Base-by-base conservation (phyloP, 371 early-diverging fungal species). In the Zychaea mexicana region DNA sequence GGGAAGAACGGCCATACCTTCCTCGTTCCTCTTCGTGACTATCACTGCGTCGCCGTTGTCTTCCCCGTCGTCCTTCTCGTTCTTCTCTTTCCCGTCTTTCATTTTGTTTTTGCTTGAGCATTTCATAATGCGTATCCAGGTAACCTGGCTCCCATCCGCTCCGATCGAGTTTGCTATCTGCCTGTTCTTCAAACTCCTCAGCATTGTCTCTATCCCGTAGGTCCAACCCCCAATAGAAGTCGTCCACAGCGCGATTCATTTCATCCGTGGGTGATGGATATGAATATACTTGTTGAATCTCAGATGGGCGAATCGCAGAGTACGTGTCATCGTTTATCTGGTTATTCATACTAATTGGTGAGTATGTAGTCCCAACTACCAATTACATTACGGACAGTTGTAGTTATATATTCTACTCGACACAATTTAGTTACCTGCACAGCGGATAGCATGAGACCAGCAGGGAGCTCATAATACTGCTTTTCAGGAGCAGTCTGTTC, bases 141-240 rank as follows among this genome's bases (percentile, higher is more conserved):
- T 76, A 79, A 8, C 84, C 84, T 2, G 72, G 72, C 45, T 86
- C 84, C 88, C 88, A 88, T 13, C 88, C 88, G 49, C 88, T 84
- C 19, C 78, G 64, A 66, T 82, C 85, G 2, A 78, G 57, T 15
- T 68, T 63, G 10, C 27, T 46, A 1, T 68, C 68, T 13, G 45
- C 13, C 12, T 57, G 46, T 15, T 79, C 70, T 52, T 72, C 69
- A 24, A 74, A 63, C 12, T 33, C 55, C 24, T 62, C 69, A 13
- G 74, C 61, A 19, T 52, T 57, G 6, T 49, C 72, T 3, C 46
- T 22, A 42, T 60, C 74, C 6, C 46, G 24, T 13, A 79, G 36
- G 24, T 80, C 61, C 12, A 82, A 30, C 19, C 82, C 86, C 31
- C 65, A 45, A 56, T 86, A 77, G 61, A 86, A 88, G 2, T 81